Evolutionary conservation across 2,329 filamentous ascomycete species (phyloP).

Genomic region (Colletotrichum simmondsii): DNA sequence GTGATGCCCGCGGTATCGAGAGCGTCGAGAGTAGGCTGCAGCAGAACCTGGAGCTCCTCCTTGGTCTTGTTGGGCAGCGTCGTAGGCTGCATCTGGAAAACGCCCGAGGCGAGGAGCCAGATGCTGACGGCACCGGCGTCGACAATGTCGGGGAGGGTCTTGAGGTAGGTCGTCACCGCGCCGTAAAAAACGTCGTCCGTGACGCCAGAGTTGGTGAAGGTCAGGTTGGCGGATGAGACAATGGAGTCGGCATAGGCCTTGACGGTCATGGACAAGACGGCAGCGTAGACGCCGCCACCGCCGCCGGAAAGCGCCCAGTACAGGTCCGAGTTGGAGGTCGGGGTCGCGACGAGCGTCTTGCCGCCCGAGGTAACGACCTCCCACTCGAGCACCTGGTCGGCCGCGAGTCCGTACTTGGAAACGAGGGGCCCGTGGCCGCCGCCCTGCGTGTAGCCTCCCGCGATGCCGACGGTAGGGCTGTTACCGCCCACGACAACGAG

Average conservation of each 20-base stretch:
- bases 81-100: slow-evolving; percentile 39
- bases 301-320: slow-evolving; percentile 67
- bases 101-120: slow-evolving; percentile 15
- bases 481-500: slow-evolving; percentile 58
- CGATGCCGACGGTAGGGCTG: slow-evolving; percentile 61
- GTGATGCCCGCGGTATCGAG: slow-evolving; percentile 37
- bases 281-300: slow-evolving; percentile 62
- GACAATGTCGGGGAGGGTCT: slow-evolving; percentile 18
- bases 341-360: slow-evolving; percentile 52
- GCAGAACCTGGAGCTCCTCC: slow-evolving; percentile 48
- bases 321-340: slow-evolving; percentile 56
- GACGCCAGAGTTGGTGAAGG: slow-evolving; percentile 44
- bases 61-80: slow-evolving; percentile 55
- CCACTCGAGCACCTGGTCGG: slow-evolving; percentile 62
- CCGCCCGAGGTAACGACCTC: slow-evolving; percentile 61
- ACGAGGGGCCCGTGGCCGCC: slow-evolving; percentile 63
- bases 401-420: slow-evolving; percentile 59
- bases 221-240: slow-evolving; percentile 55
- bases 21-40: slow-evolving; percentile 52
- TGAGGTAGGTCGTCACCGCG: slow-evolving; percentile 21
- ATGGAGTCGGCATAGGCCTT: slow-evolving; percentile 41
- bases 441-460: slow-evolving; percentile 65
- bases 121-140: slow-evolving; percentile 30
- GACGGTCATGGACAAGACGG: slow-evolving; percentile 61
- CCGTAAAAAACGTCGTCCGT: slow-evolving; percentile 39